These are phyloP conservation scores for Thelonectria blattea DNA, from an alignment of 2,329 filamentous ascomycete species.

Conservation along the genomic window DNA sequence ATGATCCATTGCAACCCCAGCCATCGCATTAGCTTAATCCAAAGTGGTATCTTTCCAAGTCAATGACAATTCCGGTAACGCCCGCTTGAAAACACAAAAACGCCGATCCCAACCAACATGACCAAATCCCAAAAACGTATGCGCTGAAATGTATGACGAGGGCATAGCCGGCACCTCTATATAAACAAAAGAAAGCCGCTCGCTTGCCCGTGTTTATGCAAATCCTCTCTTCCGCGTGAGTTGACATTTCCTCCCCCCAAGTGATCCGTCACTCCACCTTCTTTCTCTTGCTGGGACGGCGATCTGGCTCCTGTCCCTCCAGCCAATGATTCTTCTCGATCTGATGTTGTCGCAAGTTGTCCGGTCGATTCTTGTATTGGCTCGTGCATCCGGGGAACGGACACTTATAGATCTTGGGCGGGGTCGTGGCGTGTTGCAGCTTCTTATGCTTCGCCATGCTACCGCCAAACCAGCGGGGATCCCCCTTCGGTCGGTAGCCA, in stretches of 20 bases:
- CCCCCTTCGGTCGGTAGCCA: constrained; percentile 61
- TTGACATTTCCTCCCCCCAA: not conserved
- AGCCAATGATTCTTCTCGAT: constrained; percentile 62
- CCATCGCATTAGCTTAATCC: constrained; percentile 24
- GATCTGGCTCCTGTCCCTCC: constrained; percentile 46
- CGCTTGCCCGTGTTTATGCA: not conserved
- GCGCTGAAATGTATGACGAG: not conserved
- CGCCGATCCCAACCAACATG: constrained; percentile 13
- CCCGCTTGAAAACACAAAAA: constrained; percentile 25
- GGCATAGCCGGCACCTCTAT: not conserved
- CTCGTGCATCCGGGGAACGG: constrained; percentile 60
- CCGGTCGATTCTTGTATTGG: constrained; percentile 61
- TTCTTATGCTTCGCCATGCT: constrained; percentile 66
- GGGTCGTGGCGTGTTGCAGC: constrained; percentile 56
- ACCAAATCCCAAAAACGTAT: constrained; percentile 12
- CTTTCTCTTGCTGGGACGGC: constrained; percentile 56
- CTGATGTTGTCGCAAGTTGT: constrained; percentile 63
- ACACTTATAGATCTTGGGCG: constrained; percentile 59
- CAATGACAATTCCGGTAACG: not conserved
- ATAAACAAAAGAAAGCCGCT: not conserved
- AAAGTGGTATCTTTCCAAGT: constrained; percentile 28
- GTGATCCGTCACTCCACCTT: constrained; percentile 41
- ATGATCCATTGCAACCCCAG: constrained; percentile 1
- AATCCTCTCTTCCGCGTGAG: not conserved
- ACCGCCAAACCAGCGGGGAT: constrained; percentile 64